These are phyloP conservation scores for Stephania cephalantha DNA, from an alignment of 164 flowering plant species.

Conservation along the genomic window DNA sequence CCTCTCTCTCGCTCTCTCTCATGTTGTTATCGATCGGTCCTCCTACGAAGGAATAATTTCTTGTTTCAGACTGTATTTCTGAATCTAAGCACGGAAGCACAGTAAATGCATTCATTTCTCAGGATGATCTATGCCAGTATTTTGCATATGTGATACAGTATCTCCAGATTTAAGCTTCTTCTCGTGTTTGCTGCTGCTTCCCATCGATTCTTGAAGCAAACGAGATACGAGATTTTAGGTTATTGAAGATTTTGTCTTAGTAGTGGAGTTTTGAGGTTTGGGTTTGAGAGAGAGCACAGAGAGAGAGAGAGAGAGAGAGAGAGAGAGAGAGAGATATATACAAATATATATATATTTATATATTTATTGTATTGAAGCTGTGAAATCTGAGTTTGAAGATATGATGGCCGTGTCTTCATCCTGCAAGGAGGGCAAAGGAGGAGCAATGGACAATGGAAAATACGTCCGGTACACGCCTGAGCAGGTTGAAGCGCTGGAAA, in stretches of 20 bases:
- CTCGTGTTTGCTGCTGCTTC: constrained; percentile 36
- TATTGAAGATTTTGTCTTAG: too few species aligned
- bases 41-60: background rate
- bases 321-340: too few species aligned
- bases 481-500: constrained; percentile 97
- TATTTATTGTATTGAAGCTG: too few species aligned
- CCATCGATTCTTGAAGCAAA: constrained; percentile 1
- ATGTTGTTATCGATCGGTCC: background rate
- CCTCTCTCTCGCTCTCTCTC: background rate
- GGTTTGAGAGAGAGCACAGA: background rate
- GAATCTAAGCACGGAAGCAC: background rate
- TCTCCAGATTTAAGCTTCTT: constrained; percentile 22
- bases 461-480: constrained; percentile 97
- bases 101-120: constrained; percentile 3
- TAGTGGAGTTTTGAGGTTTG: background rate
- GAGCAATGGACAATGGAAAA: constrained; percentile 73
- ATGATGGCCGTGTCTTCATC: constrained; percentile 52
- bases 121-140: constrained; percentile 13
- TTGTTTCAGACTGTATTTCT: background rate
- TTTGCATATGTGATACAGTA: constrained; percentile 24
- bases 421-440: constrained; percentile 76
- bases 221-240: constrained; percentile 1
- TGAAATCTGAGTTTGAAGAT: constrained; percentile 8
- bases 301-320: too few species aligned
- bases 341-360: too few species aligned